Evolutionary conservation across 1,284 basidiomycete species (phyloP).

Genomic region (Moesziomyces globuligerus): DNA sequence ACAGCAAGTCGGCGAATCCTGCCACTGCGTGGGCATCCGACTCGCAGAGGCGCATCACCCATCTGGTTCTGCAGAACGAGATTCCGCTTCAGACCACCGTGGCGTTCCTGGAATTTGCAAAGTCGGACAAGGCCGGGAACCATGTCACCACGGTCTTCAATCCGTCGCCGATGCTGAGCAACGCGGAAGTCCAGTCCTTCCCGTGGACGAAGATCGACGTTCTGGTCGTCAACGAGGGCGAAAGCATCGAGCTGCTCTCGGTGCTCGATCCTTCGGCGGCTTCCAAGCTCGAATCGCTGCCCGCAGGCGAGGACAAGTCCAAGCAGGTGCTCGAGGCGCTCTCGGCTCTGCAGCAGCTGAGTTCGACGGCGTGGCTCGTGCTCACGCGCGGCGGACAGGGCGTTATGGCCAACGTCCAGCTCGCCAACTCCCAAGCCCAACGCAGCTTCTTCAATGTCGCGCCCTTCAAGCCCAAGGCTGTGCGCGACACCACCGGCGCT

Average conservation of each 20-base stretch:
- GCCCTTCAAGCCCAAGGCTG: slow-evolving; percentile 49
- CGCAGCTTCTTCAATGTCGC: slow-evolving; percentile 42
- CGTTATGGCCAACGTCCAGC: slow-evolving; percentile 51
- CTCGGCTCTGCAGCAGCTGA: slow-evolving; percentile 30
- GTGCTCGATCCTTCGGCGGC: slow-evolving; percentile 32
- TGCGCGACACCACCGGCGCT: slow-evolving; percentile 64
- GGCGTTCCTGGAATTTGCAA: slow-evolving; percentile 65
- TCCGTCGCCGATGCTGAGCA: slow-evolving; percentile 71
- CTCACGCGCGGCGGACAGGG: slow-evolving; percentile 60
- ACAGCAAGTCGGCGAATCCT: slow-evolving; percentile 35
- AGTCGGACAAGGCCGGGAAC: slow-evolving; percentile 12
- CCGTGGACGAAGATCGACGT: slow-evolving; percentile 70
- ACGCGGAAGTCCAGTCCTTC: slow-evolving; percentile 68
- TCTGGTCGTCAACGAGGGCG: slow-evolving; percentile 73
- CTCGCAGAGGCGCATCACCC: slow-evolving; percentile 57
- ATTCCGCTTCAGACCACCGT: slow-evolving; percentile 71
- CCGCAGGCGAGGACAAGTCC: slow-evolving; percentile 25
- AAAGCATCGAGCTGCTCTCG: slow-evolving; percentile 66
- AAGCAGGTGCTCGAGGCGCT: slow-evolving; percentile 38
- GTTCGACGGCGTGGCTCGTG: slow-evolving; percentile 54
- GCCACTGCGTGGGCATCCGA: slow-evolving; percentile 13
- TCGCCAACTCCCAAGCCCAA: slow-evolving; percentile 7
- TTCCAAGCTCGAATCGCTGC: slow-evolving; percentile 11
- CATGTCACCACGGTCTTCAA: slow-evolving; percentile 69
- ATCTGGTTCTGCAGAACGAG: slow-evolving; percentile 73